These are phyloP conservation scores for Xylaria sp. DNA, from an alignment of 2,329 filamentous ascomycete genomes.

Conservation along the genomic window DNA sequence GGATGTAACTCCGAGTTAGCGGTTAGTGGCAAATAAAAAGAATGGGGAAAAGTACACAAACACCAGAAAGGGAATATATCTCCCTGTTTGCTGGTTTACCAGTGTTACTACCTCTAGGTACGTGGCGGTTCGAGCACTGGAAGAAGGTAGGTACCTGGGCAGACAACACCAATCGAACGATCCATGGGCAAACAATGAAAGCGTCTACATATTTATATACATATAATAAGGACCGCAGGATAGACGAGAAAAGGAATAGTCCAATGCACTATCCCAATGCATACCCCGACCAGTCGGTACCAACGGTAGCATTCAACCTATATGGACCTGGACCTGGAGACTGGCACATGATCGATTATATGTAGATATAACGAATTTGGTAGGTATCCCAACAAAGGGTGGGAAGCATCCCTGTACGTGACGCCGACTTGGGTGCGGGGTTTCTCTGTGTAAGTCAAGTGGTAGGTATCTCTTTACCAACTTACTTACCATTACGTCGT, in stretches of 20 bases:
- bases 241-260: neutral
- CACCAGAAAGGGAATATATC: no score
- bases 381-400: neutral
- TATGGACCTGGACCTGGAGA: neutral
- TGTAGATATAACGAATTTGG: no score
- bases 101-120: no score
- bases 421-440: conserved; percentile 16
- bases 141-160: no score
- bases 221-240: neutral
- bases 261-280: neutral
- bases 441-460: no score
- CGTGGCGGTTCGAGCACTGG: no score
- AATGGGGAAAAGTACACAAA: neutral
- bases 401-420: neutral
- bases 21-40: neutral
- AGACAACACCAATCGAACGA: neutral
- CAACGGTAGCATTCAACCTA: neutral
- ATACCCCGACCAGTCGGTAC: neutral
- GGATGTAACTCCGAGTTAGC: neutral
- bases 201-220: neutral
- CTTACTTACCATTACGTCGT: neutral
- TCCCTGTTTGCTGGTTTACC: no score
- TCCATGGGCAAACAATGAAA: neutral
- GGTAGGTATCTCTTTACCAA: neutral
- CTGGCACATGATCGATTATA: conserved; percentile 12